These are phyloP conservation scores for Penicillium silybi DNA, from an alignment of 495 filamentous ascomycete species.

Conservation along the genomic window DNA sequence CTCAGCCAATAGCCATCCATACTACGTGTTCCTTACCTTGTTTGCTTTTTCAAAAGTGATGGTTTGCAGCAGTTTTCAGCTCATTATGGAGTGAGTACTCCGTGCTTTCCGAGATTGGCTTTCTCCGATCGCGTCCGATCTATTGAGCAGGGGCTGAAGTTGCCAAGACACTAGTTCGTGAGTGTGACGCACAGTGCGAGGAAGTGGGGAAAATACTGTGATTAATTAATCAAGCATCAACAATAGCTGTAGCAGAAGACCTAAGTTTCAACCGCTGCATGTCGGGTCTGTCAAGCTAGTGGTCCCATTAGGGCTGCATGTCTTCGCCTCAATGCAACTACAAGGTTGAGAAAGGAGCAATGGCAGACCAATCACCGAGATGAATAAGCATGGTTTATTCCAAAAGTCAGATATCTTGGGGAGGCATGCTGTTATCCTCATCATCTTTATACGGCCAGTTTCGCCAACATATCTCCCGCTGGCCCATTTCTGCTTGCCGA, in stretches of 20 bases:
- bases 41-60: neutral
- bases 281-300: too few relatives aligned
- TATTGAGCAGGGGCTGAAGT: neutral
- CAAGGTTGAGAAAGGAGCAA: too few relatives aligned
- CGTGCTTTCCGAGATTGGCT: neutral
- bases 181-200: too few relatives aligned
- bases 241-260: too few relatives aligned
- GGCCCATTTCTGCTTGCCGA: slow-evolving; percentile 16
- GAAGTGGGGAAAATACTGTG: too few relatives aligned
- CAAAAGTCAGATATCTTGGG: neutral
- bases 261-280: too few relatives aligned
- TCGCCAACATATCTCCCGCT: slow-evolving; percentile 18
- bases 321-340: too few relatives aligned
- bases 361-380: too few relatives aligned
- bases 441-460: slow-evolving; percentile 16
- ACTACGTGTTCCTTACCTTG: neutral
- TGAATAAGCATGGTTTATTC: too few relatives aligned
- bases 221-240: too few relatives aligned
- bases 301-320: too few relatives aligned
- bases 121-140: neutral
- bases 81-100: neutral
- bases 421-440: slow-evolving; percentile 10
- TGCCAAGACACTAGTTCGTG: neutral
- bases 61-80: neutral
- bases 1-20: neutral